Evolutionary conservation across 1,284 basidiomycete species (phyloP), one percentile per base, ranked within the genome.

Genomic region (Cryptococcus depauperatus): DNA sequence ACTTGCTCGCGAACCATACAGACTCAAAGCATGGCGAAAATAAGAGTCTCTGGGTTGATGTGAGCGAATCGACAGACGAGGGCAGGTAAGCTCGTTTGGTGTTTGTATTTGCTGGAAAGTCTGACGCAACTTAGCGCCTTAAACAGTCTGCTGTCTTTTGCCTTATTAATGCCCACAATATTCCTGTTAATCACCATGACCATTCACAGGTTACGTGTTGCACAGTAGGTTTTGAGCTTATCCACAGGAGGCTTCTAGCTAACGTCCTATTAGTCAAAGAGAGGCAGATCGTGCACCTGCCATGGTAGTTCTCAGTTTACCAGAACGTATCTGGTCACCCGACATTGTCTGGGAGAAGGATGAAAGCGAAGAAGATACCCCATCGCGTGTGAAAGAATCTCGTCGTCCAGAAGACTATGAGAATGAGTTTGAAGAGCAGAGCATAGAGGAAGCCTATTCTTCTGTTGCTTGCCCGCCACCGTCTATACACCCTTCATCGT

Each of bases 331-430:
- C 14, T 71, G 69, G 69, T 55, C 64, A 8, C 69, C 69, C 2
- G 69, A 69, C 44, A 69, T 69, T 41, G 66, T 68, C 16, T 71
- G 68, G 68, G 69, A 71, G 41, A 71, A 71, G 50, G 64, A 71
- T 25, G 62, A 69, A 38, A 57, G 58, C 1, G 44, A 46, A 9
- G 48, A 49, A 22, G 50, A 50, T 14, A 38, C 33, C 9, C 43
- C 51, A 2, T n/a, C 52, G 10, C 41, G 19, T 26, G 37, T 38
- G 51, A 50, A n/a, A 14, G n/a, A 18, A 5, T 18, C 16, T 11
- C 28, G 27, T 13, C 16, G 14, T 9, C 39, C 39, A 7, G 26
- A 28, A 19, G 35, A 14, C 13, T 18, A 22, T 7, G 45, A 51
- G 37, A 56, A 56, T 43, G 27, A 8, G 27, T 16, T 16, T 25